Conservation (phyloP, 306 rosid species). For the Erythrophleum fordii region DNA sequence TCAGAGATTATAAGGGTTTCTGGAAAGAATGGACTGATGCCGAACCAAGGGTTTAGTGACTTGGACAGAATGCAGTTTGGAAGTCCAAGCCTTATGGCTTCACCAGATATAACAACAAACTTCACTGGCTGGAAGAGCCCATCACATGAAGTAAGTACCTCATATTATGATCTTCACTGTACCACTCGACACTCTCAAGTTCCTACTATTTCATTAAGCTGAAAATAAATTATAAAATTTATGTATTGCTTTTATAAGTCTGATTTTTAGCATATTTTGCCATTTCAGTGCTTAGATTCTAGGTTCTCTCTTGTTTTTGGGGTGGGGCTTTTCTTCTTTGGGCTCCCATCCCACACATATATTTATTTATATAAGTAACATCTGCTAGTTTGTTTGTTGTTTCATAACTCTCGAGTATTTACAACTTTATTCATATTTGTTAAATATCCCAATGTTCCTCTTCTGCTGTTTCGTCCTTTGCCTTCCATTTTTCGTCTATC, state of each 20-base stretch:
- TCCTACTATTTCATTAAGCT: slow-evolving; percentile 16
- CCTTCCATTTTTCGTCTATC: neutral
- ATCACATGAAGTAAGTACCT: slow-evolving; percentile 52
- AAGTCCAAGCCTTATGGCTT: slow-evolving; percentile 48
- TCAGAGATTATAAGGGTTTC: slow-evolving; percentile 58
- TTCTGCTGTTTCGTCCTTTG: neutral
- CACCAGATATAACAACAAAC: slow-evolving; percentile 45
- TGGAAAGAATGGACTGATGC: slow-evolving; percentile 53
- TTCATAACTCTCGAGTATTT: neutral
- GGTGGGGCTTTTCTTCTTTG: neutral
- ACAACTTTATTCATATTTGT: slow-evolving; percentile 16
- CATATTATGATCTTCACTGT: slow-evolving; percentile 3
- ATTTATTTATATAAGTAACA: neutral
- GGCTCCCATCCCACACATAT: neutral
- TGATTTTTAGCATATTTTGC: slow-evolving; percentile 14
- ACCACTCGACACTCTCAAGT: neutral
- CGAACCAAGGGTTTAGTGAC: slow-evolving; percentile 53
- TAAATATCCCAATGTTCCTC: neutral
- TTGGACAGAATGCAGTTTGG: slow-evolving; percentile 47
- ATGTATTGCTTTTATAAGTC: neutral
- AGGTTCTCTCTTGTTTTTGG: slow-evolving; percentile 7
- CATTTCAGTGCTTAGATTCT: neutral
- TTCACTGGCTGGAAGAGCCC: slow-evolving; percentile 54
- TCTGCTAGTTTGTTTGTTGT: neutral
- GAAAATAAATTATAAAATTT: neutral